Conservation (phyloP, 1,284 basidiomycete species). For the Inonotus obliquus region DNA sequence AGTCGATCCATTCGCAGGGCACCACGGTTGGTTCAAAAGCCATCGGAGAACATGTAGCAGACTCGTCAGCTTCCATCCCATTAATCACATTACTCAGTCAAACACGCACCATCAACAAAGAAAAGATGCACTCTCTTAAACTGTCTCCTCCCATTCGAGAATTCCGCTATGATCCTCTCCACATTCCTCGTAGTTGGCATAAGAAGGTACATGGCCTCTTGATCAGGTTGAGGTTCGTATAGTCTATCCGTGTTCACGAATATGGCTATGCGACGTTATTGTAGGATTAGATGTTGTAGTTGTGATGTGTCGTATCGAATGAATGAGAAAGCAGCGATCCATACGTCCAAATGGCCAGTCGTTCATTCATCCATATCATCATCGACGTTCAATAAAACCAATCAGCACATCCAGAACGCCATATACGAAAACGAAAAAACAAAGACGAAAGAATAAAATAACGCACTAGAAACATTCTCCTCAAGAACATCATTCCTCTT, state of each 20-base stretch:
- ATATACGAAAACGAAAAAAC: no score
- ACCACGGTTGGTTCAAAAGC: no score
- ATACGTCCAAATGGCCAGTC: no score
- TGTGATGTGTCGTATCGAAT: conserved; percentile 9
- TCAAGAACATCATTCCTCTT: conserved; percentile 92
- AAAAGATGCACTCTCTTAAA: conserved; percentile 91
- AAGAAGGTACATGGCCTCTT: conserved; percentile 90
- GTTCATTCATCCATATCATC: no score
- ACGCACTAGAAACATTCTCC: conserved; percentile 90
- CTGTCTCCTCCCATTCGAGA: conserved; percentile 58
- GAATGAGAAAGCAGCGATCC: conserved; percentile 1
- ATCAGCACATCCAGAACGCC: no score
- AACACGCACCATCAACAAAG: conserved; percentile 85
- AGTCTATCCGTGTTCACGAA: conserved; percentile 67
- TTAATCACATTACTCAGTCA: no score
- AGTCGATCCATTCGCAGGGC: background rate
- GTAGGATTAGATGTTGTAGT: no score
- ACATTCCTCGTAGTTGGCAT: conserved; percentile 95
- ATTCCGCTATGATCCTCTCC: conserved; percentile 87
- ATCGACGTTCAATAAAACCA: no score
- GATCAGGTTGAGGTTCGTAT: conserved; percentile 71
- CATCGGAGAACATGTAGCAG: no score
- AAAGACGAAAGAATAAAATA: background rate
- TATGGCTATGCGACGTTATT: conserved; percentile 72
- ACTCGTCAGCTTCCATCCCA: no score